Base-by-base conservation (phyloP, 192 early-diverging fungal species). In the Physocladia obscura region DNA sequence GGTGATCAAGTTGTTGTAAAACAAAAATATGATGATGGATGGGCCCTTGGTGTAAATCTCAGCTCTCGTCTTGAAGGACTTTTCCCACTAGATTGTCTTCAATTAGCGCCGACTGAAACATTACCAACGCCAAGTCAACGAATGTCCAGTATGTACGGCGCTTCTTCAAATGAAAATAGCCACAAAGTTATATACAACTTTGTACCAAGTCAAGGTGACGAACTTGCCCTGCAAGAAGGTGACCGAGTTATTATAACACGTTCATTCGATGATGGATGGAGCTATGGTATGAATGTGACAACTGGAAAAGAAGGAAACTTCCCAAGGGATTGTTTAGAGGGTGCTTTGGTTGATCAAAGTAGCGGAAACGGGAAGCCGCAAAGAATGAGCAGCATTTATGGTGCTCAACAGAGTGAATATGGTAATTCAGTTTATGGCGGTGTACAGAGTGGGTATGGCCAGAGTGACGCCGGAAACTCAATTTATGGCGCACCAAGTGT, bases 251-350 rank as follows among this genome's bases (percentile, higher is more conserved):
- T 77, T 29, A 67, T 84, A 34, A 76, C 75, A 44, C 65, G 65
- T 49, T 65, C 64, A 32, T 84, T 82, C 60, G 80, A 82, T 40
- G 57, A 59, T 37, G 57, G 57, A 0, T 59, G 57, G 57, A 11
- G 30, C 17, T 59, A 59, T 31, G 57, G 57, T 21, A 30, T 21
- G 31, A 59, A 59, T 31, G 15, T 59, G 13, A 35, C 29, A 26
- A 59, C 57, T 8, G 57, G 57, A 15, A 27, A 59, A 31, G 57
- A 59, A 59, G 57, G 40, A 8, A 44, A 44, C 40, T 44, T 44
- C 40, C 40, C 40, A n/a, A 44, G 11, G 11, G 40, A 44, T n/a
- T 44, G 40, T n/a, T 8, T 44, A 21, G 79, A 63, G 21, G 50
- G 26, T 19, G 30, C 17, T 30, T 26, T 26, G 13, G 52, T 29